Evolutionary conservation across 73 alveolate genomes (phyloP).

Genomic region (Tetrahymena elliotti): DNA sequence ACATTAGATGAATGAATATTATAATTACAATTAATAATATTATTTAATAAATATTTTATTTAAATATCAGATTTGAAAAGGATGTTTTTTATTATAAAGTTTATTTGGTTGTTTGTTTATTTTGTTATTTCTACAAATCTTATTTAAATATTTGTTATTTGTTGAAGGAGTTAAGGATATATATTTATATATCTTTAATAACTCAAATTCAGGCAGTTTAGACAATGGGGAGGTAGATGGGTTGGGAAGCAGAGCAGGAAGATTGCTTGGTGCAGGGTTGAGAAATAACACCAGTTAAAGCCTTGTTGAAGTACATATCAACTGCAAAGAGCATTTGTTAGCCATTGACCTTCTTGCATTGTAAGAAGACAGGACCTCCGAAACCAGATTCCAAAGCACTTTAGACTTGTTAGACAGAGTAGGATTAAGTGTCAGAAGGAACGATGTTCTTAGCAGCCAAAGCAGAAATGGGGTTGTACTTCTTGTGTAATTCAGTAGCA

Average conservation of each 20-base stretch:
- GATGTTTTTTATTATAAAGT: background rate
- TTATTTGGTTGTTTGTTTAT: background rate
- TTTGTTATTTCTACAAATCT: background rate
- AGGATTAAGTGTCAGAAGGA: background rate
- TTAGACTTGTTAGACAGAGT: background rate
- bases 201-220: background rate
- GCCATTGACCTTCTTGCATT: background rate
- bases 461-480: slow-evolving; percentile 15
- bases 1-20: background rate
- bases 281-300: background rate
- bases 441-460: slow-evolving; percentile 10
- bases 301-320: background rate
- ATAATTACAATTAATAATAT: too few relatives aligned
- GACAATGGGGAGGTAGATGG: background rate
- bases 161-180: background rate
- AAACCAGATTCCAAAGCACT: background rate
- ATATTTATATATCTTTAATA: background rate
- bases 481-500: background rate
- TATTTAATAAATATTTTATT: too few relatives aligned
- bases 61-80: background rate
- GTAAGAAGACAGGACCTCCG: background rate
- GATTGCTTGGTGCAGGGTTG: background rate
- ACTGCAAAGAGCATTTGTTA: background rate
- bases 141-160: background rate
- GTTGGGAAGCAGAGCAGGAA: background rate